Percentiles rank a stretch among this genome's conserved stretches.
phyloP scores from a whole-genome alignment of 768 basidiomycete genomes.

The Hortiboletus campestris region DNA sequence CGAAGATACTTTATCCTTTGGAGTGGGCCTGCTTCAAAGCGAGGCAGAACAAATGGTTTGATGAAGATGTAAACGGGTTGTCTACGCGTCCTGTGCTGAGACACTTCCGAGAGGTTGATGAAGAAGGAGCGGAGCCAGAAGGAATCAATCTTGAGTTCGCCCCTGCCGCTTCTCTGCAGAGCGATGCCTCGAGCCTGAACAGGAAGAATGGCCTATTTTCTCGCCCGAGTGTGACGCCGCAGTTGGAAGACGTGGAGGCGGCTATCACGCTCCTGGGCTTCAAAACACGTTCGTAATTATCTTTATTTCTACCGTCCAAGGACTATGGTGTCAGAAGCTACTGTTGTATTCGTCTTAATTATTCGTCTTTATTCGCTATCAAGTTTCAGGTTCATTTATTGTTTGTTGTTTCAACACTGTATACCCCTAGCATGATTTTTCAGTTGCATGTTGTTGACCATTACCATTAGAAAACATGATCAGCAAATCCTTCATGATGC shows the following conservation, averaged over 20 bases:
- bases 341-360: constrained; percentile 23
- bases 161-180: constrained; percentile 3
- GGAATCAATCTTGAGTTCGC: constrained; percentile 16
- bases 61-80: constrained; percentile 20
- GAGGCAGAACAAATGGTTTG: constrained; percentile 29
- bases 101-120: constrained; percentile 5
- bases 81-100: constrained; percentile 9
- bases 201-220: not conserved
- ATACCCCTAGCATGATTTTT: not conserved
- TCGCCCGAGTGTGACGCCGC: constrained; percentile 7
- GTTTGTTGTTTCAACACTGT: constrained; percentile 8
- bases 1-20: constrained; percentile 51
- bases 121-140: constrained; percentile 15
- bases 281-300: constrained; percentile 19
- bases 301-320: not conserved
- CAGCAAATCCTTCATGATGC: no score
- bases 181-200: not conserved
- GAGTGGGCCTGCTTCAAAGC: constrained; percentile 72
- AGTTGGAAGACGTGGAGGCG: constrained; percentile 36
- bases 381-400: not conserved
- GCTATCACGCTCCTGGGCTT: constrained; percentile 37
- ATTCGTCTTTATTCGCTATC: constrained; percentile 29
- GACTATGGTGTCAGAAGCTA: not conserved
- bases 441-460: not conserved
- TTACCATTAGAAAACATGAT: not conserved